Evolutionary conservation across 73 alveolate genomes (phyloP).

Genomic region (Paramecium sexaurelia): DNA sequence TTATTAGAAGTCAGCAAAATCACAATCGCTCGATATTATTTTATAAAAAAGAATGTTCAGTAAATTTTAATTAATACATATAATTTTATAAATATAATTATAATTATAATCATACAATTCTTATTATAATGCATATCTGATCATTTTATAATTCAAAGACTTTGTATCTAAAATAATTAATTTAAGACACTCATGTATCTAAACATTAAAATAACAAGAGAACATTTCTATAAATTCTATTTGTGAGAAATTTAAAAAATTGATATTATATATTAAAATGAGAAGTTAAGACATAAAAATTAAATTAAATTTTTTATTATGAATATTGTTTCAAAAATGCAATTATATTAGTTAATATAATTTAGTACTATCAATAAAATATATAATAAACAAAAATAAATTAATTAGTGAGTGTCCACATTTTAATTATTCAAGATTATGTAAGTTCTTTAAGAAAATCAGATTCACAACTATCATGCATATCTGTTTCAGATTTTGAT

Average conservation of each 20-base stretch:
- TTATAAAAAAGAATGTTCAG: background rate
- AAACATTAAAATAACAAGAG: no score
- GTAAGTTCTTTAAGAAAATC: slow-evolving; percentile 33
- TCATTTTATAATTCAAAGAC: background rate
- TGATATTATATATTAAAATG: background rate
- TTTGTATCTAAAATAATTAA: background rate
- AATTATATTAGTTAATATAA: background rate
- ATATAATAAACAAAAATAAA: background rate
- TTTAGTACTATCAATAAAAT: background rate
- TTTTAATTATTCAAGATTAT: background rate
- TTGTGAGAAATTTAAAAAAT: no score
- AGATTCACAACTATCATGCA: slow-evolving; percentile 58
- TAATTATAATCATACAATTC: background rate
- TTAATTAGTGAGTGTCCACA: background rate
- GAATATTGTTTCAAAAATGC: background rate
- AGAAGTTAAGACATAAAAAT: background rate
- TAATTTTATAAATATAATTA: background rate
- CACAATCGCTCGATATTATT: background rate
- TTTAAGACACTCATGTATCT: no score
- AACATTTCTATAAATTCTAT: no score
- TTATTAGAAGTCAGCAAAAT: background rate
- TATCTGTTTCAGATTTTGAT: slow-evolving; percentile 18
- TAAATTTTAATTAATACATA: background rate
- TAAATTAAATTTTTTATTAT: background rate
- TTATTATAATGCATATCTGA: background rate